Evolutionary conservation across 495 filamentous ascomycete genomes (phyloP).

Genomic region (Thozetella sp.): DNA sequence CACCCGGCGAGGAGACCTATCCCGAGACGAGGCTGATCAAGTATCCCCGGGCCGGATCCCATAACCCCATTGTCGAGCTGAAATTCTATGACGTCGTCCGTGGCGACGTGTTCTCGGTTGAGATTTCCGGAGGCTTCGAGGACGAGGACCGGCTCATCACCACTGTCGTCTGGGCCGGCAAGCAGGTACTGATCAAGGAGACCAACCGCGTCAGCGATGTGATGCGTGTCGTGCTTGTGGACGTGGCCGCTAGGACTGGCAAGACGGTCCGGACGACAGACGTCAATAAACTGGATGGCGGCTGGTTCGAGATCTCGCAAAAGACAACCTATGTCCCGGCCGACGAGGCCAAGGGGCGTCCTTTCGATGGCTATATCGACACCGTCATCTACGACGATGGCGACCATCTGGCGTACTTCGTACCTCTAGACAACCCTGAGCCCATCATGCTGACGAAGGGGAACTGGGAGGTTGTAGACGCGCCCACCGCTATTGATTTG

Average conservation of each 20-base stretch:
- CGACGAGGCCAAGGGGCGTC: constrained; percentile 74
- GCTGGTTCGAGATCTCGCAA: constrained; percentile 96
- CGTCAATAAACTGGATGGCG: constrained; percentile 82
- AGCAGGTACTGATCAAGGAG: constrained; percentile 80
- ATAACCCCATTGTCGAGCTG: constrained; percentile 86
- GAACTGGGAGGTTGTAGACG: constrained; percentile 89
- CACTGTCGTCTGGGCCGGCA: constrained; percentile 88
- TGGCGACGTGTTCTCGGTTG: constrained; percentile 76
- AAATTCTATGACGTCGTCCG: constrained; percentile 88
- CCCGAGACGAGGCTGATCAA: constrained; percentile 92
- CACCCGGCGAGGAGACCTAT: constrained; percentile 80
- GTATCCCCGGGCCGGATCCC: constrained; percentile 94
- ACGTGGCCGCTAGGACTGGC: constrained; percentile 74
- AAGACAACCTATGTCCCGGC: constrained; percentile 85
- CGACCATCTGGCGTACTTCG: constrained; percentile 93
- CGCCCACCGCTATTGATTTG: constrained; percentile 87
- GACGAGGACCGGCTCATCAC: constrained; percentile 89
- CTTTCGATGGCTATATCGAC: constrained; percentile 89
- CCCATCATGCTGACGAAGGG: constrained; percentile 87
- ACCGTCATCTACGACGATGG: constrained; percentile 84
- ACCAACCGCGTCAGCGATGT: constrained; percentile 95
- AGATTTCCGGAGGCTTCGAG: constrained; percentile 74
- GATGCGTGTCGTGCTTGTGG: constrained; percentile 81
- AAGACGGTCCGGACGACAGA: constrained; percentile 78
- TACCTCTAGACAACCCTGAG: constrained; percentile 79